These are phyloP conservation scores for Naganishia onofrii DNA, from an alignment of 768 basidiomycete genomes.

Conservation along the genomic window DNA sequence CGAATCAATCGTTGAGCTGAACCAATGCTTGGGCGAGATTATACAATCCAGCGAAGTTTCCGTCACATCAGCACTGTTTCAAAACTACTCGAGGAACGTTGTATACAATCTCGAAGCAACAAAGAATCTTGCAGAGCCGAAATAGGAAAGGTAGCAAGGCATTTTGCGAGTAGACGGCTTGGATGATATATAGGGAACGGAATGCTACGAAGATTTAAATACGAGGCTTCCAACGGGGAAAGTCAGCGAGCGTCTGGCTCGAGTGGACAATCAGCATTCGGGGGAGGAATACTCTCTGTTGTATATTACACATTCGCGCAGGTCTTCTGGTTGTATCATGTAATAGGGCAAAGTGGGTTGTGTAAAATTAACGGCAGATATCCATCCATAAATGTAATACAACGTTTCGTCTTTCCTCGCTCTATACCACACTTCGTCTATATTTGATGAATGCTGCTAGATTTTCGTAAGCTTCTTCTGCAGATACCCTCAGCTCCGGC, in stretches of 20 bases:
- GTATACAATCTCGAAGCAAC: slow-evolving; percentile 79
- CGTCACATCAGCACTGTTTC: slow-evolving; percentile 75
- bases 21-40: slow-evolving; percentile 68
- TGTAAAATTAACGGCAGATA: background rate
- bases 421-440: slow-evolving; percentile 40
- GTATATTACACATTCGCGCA: too few relatives aligned
- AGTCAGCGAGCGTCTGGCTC: too few relatives aligned
- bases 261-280: too few relatives aligned
- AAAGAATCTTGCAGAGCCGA: slow-evolving; percentile 44
- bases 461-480: slow-evolving; percentile 55
- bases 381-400: background rate
- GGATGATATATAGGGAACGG: background rate
- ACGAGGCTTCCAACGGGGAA: too few relatives aligned
- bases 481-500: slow-evolving; percentile 48
- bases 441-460: slow-evolving; percentile 55
- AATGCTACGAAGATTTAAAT: background rate
- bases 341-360: background rate
- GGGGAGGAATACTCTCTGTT: too few relatives aligned
- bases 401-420: background rate
- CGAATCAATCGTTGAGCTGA: slow-evolving; percentile 82
- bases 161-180: background rate
- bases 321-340: background rate
- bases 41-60: slow-evolving; percentile 21
- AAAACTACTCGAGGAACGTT: slow-evolving; percentile 88
- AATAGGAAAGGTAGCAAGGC: slow-evolving; percentile 27